Percentiles rank a stretch among this genome's conserved stretches.
These are phyloP conservation scores for Eutrema salsugineum DNA, from an alignment of 441 rosid species.

Conservation along the genomic window DNA sequence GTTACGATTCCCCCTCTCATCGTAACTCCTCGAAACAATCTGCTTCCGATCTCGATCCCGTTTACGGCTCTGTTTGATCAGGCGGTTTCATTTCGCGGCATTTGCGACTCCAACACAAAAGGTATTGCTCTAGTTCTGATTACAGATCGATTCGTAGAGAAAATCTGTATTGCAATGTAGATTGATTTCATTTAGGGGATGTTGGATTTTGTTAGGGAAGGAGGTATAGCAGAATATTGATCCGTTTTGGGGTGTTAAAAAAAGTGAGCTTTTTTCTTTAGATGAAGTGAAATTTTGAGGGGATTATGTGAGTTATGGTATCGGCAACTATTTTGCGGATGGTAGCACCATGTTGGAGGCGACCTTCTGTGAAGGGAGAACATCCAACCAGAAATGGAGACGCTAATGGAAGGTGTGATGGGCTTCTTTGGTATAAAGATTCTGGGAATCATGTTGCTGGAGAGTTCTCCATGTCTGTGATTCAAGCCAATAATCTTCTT, in stretches of 20 bases:
- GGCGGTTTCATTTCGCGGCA: neutral
- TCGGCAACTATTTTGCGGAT: conserved; percentile 28
- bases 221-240: conserved; percentile 17
- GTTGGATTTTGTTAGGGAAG: conserved; percentile 10
- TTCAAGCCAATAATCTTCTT: conserved; percentile 35
- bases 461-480: conserved; percentile 36
- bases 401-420: conserved; percentile 30
- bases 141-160: neutral
- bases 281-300: conserved; percentile 9
- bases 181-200: neutral
- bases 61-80: neutral
- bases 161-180: conserved; percentile 2
- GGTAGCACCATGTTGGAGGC: conserved; percentile 34
- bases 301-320: conserved; percentile 37
- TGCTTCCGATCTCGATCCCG: conserved; percentile 24
- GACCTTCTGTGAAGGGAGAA: conserved; percentile 33
- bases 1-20: conserved; percentile 26
- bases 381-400: conserved; percentile 21
- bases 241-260: neutral
- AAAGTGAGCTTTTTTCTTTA: neutral
- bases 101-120: neutral
- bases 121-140: neutral
- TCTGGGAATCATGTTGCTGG: conserved; percentile 35
- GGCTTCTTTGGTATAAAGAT: conserved; percentile 39
- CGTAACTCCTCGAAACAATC: conserved; percentile 30